These are phyloP conservation scores for Colletotrichum sp. DNA, from an alignment of 2,329 filamentous ascomycete genomes.

Conservation along the genomic window DNA sequence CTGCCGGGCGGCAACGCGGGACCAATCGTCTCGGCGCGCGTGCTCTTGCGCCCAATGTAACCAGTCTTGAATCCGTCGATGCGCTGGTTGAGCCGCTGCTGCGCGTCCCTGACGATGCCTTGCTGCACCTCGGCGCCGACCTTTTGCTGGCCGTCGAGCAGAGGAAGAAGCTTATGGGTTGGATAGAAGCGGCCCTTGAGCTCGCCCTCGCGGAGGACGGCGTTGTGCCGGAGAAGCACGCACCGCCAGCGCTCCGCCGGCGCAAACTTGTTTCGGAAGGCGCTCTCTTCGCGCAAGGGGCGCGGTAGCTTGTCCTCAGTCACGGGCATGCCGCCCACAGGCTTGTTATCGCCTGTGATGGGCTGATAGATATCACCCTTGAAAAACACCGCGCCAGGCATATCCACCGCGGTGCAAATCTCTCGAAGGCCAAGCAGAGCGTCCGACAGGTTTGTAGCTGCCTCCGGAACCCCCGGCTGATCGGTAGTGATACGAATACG, in stretches of 20 bases:
- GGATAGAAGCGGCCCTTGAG: slow-evolving; percentile 65
- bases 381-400: slow-evolving; percentile 42
- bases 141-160: slow-evolving; percentile 36
- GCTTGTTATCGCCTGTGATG: slow-evolving; percentile 27
- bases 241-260: slow-evolving; percentile 40
- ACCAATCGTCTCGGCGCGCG: slow-evolving; percentile 48
- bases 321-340: slow-evolving; percentile 26
- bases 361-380: slow-evolving; percentile 44
- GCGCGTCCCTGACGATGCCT: slow-evolving; percentile 47
- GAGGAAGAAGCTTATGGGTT: slow-evolving; percentile 55
- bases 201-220: slow-evolving; percentile 50
- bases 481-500: slow-evolving; percentile 48
- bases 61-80: slow-evolving; percentile 43
- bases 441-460: slow-evolving; percentile 27
- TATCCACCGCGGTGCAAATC: slow-evolving; percentile 41
- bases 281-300: slow-evolving; percentile 43
- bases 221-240: slow-evolving; percentile 48
- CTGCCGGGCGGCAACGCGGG: slow-evolving; percentile 41
- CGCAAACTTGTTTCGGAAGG: slow-evolving; percentile 41
- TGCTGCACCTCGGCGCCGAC: slow-evolving; percentile 43
- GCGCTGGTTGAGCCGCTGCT: slow-evolving; percentile 58
- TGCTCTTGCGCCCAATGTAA: slow-evolving; percentile 46
- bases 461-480: neutral
- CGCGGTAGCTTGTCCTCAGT: slow-evolving; percentile 42
- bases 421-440: slow-evolving; percentile 42